Evolutionary conservation across 2,329 filamentous ascomycete genomes (phyloP).

Genomic region (Aspergillus clavatus): DNA sequence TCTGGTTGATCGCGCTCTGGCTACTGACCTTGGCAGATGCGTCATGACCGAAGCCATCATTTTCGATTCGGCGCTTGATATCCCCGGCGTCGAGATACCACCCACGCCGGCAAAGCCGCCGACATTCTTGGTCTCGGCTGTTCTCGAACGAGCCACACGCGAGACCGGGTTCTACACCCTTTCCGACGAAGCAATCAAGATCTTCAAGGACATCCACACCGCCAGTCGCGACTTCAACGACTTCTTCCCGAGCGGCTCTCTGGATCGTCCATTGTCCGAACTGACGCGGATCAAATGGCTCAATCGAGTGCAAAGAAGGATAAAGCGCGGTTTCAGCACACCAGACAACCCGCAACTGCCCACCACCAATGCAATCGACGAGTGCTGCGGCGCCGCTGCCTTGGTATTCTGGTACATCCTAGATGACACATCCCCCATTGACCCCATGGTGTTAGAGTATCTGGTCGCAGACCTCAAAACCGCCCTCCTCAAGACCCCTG

Average conservation of each 20-base stretch:
- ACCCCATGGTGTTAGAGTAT: not conserved
- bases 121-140: not conserved
- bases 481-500: not conserved
- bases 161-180: slow-evolving; percentile 2
- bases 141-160: not conserved
- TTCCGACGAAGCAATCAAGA: not conserved
- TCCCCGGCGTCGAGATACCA: slow-evolving; percentile 3
- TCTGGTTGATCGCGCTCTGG: not conserved
- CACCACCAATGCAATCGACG: not conserved
- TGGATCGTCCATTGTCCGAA: not conserved
- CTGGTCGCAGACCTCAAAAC: not conserved
- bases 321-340: not conserved
- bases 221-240: too few species aligned
- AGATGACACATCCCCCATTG: not conserved
- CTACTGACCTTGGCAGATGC: slow-evolving; percentile 1
- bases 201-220: slow-evolving; percentile 2
- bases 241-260: too few species aligned
- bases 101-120: not conserved
- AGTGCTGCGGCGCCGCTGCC: slow-evolving; percentile 1
- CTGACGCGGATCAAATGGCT: not conserved
- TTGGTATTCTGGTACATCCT: slow-evolving; percentile 7
- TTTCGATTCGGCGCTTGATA: slow-evolving; percentile 2
- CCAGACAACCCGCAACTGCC: not conserved
- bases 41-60: slow-evolving; percentile 8
- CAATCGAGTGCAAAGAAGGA: not conserved